Evolutionary conservation across 1,284 basidiomycete genomes (phyloP).

Genomic region (Sporisorium reilianum): DNA sequence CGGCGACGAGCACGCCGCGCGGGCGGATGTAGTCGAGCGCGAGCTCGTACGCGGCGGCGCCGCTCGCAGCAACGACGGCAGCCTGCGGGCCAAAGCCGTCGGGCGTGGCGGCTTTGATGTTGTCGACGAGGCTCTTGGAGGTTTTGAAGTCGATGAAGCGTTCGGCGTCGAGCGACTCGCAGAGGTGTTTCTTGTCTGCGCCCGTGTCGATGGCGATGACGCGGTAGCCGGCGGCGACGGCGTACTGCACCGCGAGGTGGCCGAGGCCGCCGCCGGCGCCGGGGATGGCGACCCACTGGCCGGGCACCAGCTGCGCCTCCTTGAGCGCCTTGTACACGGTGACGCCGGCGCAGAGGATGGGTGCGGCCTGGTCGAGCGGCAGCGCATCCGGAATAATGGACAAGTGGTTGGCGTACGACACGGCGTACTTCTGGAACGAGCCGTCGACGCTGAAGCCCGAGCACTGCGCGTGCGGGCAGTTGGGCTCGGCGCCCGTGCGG

Average conservation of each 20-base stretch:
- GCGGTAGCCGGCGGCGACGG: conserved; percentile 72
- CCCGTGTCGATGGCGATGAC: conserved; percentile 86
- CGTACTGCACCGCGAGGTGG: conserved; percentile 61
- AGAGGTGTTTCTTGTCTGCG: conserved; percentile 79
- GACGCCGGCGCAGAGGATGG: conserved; percentile 81
- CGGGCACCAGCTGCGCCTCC: conserved; percentile 76
- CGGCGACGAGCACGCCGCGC: conserved; percentile 79
- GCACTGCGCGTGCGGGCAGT: conserved; percentile 46
- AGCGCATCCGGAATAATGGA: conserved; percentile 72
- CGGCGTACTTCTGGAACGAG: conserved; percentile 79
- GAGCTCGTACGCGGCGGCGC: conserved; percentile 76
- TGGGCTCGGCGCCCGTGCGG: conserved; percentile 78
- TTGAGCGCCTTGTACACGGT: conserved; percentile 88
- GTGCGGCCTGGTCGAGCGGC: conserved; percentile 79
- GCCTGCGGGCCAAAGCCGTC: conserved; percentile 82
- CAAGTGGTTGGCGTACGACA: conserved; percentile 78
- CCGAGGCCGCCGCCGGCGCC: conserved; percentile 79
- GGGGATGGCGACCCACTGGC: conserved; percentile 84
- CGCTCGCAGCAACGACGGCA: conserved; percentile 68
- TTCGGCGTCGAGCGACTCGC: conserved; percentile 79
- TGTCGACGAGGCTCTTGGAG: conserved; percentile 74
- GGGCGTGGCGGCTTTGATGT: conserved; percentile 75
- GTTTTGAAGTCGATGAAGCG: conserved; percentile 83
- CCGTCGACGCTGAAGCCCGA: conserved; percentile 79
- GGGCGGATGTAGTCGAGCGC: conserved; percentile 75